Percentiles rank a stretch among this genome's conserved stretches.
phyloP scores from a whole-genome alignment of 495 filamentous ascomycete species.

The Poronia punctata region DNA sequence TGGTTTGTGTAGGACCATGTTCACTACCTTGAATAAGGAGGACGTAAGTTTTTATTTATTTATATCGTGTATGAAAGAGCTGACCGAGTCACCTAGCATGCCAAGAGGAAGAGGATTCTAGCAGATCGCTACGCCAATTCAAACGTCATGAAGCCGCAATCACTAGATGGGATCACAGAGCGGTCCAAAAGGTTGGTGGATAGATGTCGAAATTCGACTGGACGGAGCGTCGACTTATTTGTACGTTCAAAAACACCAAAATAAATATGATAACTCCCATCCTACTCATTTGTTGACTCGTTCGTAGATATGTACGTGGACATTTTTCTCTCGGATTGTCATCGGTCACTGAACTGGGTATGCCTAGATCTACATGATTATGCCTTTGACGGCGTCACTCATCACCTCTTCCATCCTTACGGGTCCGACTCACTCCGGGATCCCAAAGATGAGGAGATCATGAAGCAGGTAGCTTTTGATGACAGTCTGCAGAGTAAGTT shows the following conservation, averaged over 20 bases:
- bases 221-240: constrained; percentile 49
- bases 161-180: constrained; percentile 48
- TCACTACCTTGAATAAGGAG: constrained; percentile 51
- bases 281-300: too few relatives aligned
- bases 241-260: constrained; percentile 27
- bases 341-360: too few relatives aligned
- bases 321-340: too few relatives aligned
- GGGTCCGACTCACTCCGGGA: constrained; percentile 49
- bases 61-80: background rate
- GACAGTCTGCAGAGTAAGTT: constrained; percentile 54
- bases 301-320: constrained; percentile 14
- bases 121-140: constrained; percentile 61
- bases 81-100: constrained; percentile 37
- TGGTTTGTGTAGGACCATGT: constrained; percentile 43
- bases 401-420: constrained; percentile 57
- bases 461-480: constrained; percentile 60
- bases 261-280: background rate
- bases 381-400: constrained; percentile 58
- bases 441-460: constrained; percentile 48
- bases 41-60: constrained; percentile 29
- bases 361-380: constrained; percentile 54
- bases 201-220: constrained; percentile 36
- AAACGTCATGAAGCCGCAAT: constrained; percentile 49
- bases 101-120: constrained; percentile 51
- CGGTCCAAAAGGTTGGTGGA: constrained; percentile 45